A percentile compares a stretch with the other conserved stretches of the same genome.
Conservation (phyloP, 2,329 filamentous ascomycete genomes). For the Sarocladium brachiariae region DNA sequence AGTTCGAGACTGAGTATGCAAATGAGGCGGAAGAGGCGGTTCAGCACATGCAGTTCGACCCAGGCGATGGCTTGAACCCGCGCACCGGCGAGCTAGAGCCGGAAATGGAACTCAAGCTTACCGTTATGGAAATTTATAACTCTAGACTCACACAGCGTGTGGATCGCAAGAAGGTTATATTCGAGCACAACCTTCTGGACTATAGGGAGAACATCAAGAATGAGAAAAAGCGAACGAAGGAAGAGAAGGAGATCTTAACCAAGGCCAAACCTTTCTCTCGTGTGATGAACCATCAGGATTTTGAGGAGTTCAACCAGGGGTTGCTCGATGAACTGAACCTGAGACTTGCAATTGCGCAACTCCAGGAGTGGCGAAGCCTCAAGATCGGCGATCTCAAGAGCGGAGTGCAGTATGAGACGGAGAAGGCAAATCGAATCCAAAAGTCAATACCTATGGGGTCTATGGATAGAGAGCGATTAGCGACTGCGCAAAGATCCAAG, state of each 20-base stretch:
- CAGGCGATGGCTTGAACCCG: constrained; percentile 80
- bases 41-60: constrained; percentile 94
- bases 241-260: constrained; percentile 84
- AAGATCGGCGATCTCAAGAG: constrained; percentile 77
- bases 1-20: constrained; percentile 96
- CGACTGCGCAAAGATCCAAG: constrained; percentile 62
- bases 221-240: constrained; percentile 94
- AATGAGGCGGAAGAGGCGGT: constrained; percentile 98
- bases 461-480: constrained; percentile 74
- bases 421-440: constrained; percentile 72
- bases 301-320: constrained; percentile 76
- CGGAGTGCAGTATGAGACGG: constrained; percentile 87
- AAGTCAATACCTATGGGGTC: constrained; percentile 66
- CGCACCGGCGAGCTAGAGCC: constrained; percentile 81
- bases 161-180: constrained; percentile 92
- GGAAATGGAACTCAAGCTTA: constrained; percentile 95
- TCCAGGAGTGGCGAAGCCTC: constrained; percentile 88
- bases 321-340: constrained; percentile 88
- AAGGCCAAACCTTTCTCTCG: constrained; percentile 93
- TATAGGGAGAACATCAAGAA: constrained; percentile 84
- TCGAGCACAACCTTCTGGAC: constrained; percentile 88
- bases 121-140: constrained; percentile 98
- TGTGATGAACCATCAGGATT: constrained; percentile 93
- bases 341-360: constrained; percentile 77
- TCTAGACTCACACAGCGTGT: constrained; percentile 81